Evolutionary conservation across 345 rosid genomes (phyloP).

Genomic region (Atalantia buxifolia): DNA sequence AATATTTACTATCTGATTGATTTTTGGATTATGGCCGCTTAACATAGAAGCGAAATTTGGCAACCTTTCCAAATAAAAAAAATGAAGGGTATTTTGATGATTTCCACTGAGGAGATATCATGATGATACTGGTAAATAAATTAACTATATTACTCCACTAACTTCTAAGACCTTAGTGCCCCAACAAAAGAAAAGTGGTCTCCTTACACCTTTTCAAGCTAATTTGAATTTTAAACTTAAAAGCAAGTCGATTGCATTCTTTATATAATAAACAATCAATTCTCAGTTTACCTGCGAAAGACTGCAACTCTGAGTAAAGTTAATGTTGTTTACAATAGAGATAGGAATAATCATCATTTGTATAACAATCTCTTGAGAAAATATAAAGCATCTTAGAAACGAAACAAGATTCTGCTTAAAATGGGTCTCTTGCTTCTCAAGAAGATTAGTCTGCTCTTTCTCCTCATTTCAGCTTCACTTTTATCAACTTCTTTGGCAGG

Average conservation of each 20-base stretch:
- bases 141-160: constrained; percentile 37
- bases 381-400: background rate
- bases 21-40: too few relatives aligned
- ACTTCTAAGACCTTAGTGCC: constrained; percentile 57
- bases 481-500: constrained; percentile 50
- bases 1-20: too few relatives aligned
- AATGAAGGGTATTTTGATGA: constrained; percentile 21
- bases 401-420: constrained; percentile 9
- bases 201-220: constrained; percentile 37
- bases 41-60: background rate
- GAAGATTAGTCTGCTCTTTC: constrained; percentile 44
- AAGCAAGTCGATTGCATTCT: constrained; percentile 20
- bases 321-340: background rate
- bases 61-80: background rate
- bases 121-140: constrained; percentile 22
- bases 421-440: constrained; percentile 37
- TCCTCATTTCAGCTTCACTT: constrained; percentile 44
- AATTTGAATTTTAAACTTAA: constrained; percentile 24
- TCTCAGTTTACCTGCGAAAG: constrained; percentile 1
- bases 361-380: constrained; percentile 9
- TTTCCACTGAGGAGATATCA: constrained; percentile 21
- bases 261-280: constrained; percentile 27
- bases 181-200: constrained; percentile 62
- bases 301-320: background rate
- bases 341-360: constrained; percentile 20